Evolutionary conservation across 1,284 basidiomycete species (phyloP), one percentile per base, ranked within the genome.

Genomic region (Phellopilus nigrolimitatus): DNA sequence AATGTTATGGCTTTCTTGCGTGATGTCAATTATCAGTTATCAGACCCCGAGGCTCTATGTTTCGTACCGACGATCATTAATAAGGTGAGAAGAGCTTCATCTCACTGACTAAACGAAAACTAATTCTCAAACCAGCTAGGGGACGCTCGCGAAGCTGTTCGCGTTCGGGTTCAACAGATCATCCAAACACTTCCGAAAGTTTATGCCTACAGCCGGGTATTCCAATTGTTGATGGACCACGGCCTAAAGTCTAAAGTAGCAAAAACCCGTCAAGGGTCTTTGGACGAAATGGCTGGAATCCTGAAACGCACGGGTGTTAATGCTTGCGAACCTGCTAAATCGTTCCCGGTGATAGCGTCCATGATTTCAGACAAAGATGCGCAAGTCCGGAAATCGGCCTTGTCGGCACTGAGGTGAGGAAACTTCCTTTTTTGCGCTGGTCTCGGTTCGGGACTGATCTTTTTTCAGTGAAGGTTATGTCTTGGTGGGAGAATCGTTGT

Each of bases 301-400:
- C 69, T 95, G 56, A 88, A 88, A 62, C 84, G 85, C 50, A 91
- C 88, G 33, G 94, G 94, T 9, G 79, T 91, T 63, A 80, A 79
- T 49, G 86, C 89, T 27, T 91, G 88, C 59, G 87, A 84, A 48
- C 87, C 90, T 2, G 63, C 70, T 27, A 93, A 91, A 62, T 84
- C 91, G 2, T 84, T 95, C 62, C 87, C 90, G 0, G 63, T 77
- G 22, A 76, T 97, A 47, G 93, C 88, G 5, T 75, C 82, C 2
- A 82, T 88, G 74, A 87, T 97, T 55, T 82, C 87, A 22, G 94
- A 97, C 65, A 90, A 92, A 64, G 93, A 97, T 66, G 80, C 90
- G 0, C 72, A 77, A 50, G 91, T 94, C 27, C 80, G 94, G 10
- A 92, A 88, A 58, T 89, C 91, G 9, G 88, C 91, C 6, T 73